Conservation (phyloP, 2,329 filamentous ascomycete genomes). For the Alternaria dauci region DNA sequence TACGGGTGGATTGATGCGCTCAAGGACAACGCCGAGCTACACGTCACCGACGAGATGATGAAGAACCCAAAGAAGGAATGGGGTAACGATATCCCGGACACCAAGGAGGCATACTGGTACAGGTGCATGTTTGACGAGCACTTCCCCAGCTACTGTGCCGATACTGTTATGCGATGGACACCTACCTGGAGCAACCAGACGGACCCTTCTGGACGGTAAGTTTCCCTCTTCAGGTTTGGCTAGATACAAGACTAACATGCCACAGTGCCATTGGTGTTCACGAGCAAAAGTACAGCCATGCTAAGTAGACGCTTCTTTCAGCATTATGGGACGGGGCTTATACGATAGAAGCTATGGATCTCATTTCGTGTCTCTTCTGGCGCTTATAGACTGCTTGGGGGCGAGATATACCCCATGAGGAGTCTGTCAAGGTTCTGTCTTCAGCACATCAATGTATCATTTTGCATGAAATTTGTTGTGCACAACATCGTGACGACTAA, state of each 20-base stretch:
- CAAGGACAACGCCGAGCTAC: conserved; percentile 89
- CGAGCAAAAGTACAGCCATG: conserved; percentile 45
- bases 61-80: conserved; percentile 97
- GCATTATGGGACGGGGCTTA: not conserved
- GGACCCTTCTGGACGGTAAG: conserved; percentile 89
- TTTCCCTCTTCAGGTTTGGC: not conserved
- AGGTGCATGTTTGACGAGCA: conserved; percentile 98
- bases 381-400: conserved; percentile 12
- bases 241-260: conserved; percentile 18
- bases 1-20: conserved; percentile 99
- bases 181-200: conserved; percentile 97
- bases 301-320: conserved; percentile 18
- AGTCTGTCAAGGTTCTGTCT: conserved; percentile 8
- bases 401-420: conserved; percentile 10
- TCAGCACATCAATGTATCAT: not conserved
- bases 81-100: conserved; percentile 90
- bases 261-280: conserved; percentile 46
- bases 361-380: conserved; percentile 11
- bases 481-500: not conserved
- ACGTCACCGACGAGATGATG: conserved; percentile 98
- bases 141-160: conserved; percentile 90
- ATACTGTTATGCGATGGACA: conserved; percentile 94
- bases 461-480: not conserved
- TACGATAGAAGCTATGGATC: not conserved
- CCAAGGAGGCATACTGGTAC: conserved; percentile 99